Percentiles rank a stretch among this genome's conserved stretches.
phyloP scores from a whole-genome alignment of 495 filamentous ascomycete species.

The Penicillium arizonense region DNA sequence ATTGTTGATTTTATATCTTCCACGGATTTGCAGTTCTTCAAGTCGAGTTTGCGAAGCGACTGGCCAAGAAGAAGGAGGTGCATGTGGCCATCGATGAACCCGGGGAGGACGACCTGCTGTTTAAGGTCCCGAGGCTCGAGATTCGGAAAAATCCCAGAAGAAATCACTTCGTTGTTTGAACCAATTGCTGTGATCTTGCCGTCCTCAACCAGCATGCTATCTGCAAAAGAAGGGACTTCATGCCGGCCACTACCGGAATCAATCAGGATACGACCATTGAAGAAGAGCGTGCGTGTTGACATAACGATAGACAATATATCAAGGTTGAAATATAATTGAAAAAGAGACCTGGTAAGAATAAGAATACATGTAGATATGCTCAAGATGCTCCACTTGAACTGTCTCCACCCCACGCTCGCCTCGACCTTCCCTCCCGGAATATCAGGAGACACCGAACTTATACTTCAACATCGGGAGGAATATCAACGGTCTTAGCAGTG shows the following conservation, averaged over 20 bases:
- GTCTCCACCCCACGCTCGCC: background rate
- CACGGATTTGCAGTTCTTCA: constrained; percentile 46
- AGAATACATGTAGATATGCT: background rate
- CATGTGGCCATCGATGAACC: constrained; percentile 59
- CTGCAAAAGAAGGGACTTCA: constrained; percentile 23
- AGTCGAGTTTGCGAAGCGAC: constrained; percentile 50
- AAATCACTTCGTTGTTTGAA: constrained; percentile 27
- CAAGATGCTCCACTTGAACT: background rate
- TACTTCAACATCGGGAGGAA: background rate
- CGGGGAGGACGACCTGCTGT: constrained; percentile 46
- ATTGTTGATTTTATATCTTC: constrained; percentile 46
- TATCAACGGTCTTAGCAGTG: background rate
- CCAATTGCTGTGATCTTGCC: constrained; percentile 14
- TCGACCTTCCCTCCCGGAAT: constrained; percentile 2
- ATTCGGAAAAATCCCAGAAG: background rate
- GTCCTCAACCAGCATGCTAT: constrained; percentile 26
- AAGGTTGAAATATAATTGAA: background rate
- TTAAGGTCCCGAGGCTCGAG: constrained; percentile 26
- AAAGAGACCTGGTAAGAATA: background rate
- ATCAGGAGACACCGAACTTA: background rate
- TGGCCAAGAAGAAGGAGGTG: constrained; percentile 55
- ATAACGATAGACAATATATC: background rate
- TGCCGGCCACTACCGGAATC: constrained; percentile 26
- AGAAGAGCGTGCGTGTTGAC: constrained; percentile 16
- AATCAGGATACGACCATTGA: constrained; percentile 35